Evolutionary conservation across 345 rosid species (phyloP), one percentile per base, ranked within the genome.

Genomic region (Eucalyptus sp.): DNA sequence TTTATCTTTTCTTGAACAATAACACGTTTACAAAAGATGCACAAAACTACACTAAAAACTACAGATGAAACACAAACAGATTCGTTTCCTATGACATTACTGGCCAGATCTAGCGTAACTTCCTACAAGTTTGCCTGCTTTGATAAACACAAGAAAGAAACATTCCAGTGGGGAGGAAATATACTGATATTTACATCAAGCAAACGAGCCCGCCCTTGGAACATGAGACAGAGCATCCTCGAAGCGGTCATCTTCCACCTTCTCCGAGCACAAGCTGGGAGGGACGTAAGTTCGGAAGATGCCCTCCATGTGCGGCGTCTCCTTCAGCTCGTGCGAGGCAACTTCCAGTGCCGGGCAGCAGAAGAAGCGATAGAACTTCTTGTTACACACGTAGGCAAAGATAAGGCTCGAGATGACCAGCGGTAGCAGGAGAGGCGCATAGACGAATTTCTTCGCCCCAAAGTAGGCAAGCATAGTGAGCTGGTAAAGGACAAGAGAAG

Each of bases 291-390:
- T 86, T 76, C 93, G 93, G 94, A 92, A 96, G 89, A 96, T 60
- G 51, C 86, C 90, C 86, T 96, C 99, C 90, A 95, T 93, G 92
- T 93, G 90, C 0, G 92, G 96, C 56, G 88, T 88, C 92, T 97
- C 94, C 93, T 96, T 96, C 91, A 93, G 51, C 49, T 94, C 96
- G 20, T 87, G 93, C 86, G 92, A 86, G 83, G 95, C 98, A 22
- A 93, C 97, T 91, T 96, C 99, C 5, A 97, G 97, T 18, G 99
- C 93, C 0, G 96, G 93, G 89, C 92, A 84, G 20, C 91, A 1
- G 89, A 97, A 97, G 64, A 94, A 93, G 80, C 86, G 56, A 76
- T 97, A 97, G 94, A 96, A 97, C 90, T 94, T 97, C 92, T 91
- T 92, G 15, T 88, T 87, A 91, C 99, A 97, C 71, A 95, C 87